A percentile compares a stretch with the other conserved stretches of the same genome.
These are phyloP conservation scores for Arabidopsis suecica DNA, from an alignment of 345 rosid genomes.

Conservation along the genomic window DNA sequence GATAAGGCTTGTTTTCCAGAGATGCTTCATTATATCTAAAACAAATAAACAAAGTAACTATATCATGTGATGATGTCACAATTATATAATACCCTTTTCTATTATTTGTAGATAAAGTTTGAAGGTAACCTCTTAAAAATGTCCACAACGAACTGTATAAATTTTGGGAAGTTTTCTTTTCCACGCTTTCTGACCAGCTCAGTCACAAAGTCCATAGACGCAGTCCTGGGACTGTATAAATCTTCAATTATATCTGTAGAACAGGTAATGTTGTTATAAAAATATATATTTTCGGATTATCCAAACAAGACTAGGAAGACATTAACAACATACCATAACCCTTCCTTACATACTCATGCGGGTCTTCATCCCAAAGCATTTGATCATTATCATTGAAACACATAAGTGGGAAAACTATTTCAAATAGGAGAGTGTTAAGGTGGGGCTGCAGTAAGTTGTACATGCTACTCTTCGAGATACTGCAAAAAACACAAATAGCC, in stretches of 20 bases:
- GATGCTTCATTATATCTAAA: constrained; percentile 86
- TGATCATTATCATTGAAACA: constrained; percentile 98
- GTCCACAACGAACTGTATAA: constrained; percentile 76
- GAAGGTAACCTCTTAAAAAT: constrained; percentile 76
- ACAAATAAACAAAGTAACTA: constrained; percentile 24
- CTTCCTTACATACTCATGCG: constrained; percentile 98
- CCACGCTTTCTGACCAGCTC: constrained; percentile 97
- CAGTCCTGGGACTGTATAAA: constrained; percentile 97
- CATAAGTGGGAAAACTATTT: constrained; percentile 95
- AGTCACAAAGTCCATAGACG: constrained; percentile 97
- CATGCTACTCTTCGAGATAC: constrained; percentile 87
- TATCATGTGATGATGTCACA: not conserved
- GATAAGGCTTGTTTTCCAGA: constrained; percentile 71
- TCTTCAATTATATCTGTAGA: constrained; percentile 96
- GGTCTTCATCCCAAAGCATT: constrained; percentile 99
- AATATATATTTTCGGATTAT: not conserved
- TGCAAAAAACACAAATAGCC: constrained; percentile 49
- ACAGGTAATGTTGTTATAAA: constrained; percentile 6
- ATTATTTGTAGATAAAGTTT: constrained; percentile 15
- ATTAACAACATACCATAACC: constrained; percentile 84
- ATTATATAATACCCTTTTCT: not conserved
- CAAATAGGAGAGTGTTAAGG: constrained; percentile 86
- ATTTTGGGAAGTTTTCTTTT: constrained; percentile 86
- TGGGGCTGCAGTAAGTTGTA: constrained; percentile 82
- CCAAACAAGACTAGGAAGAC: constrained; percentile 21